A percentile compares a stretch with the other conserved stretches of the same genome.
These are phyloP conservation scores for Microbotryum saponariae DNA, from an alignment of 1,284 basidiomycete genomes.

Conservation along the genomic window DNA sequence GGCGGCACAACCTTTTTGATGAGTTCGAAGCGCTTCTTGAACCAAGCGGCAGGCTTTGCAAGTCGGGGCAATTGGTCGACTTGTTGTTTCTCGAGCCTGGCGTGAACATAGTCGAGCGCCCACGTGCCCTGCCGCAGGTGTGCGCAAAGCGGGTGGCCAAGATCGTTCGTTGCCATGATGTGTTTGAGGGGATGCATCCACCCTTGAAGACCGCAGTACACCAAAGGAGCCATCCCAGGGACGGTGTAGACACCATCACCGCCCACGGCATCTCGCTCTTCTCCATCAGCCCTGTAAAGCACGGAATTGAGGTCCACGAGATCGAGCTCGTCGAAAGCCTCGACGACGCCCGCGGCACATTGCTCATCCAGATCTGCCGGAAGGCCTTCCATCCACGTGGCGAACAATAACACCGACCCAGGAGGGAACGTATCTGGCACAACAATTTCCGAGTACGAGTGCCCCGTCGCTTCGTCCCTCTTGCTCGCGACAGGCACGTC, in stretches of 20 bases:
- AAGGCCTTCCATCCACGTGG: constrained; percentile 65
- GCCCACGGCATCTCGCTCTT: constrained; percentile 67
- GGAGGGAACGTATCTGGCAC: constrained; percentile 83
- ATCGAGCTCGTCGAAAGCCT: constrained; percentile 65
- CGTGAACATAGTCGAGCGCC: constrained; percentile 76
- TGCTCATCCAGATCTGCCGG: constrained; percentile 60
- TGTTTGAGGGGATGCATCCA: constrained; percentile 83
- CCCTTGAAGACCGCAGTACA: constrained; percentile 86
- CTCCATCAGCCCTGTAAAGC: constrained; percentile 74
- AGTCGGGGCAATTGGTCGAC: constrained; percentile 58
- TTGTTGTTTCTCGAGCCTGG: constrained; percentile 65
- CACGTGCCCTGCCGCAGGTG: constrained; percentile 79
- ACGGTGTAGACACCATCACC: constrained; percentile 66
- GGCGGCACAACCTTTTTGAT: constrained; percentile 66
- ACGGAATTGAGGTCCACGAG: constrained; percentile 80
- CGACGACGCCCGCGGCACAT: constrained; percentile 59
- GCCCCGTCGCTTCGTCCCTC: constrained; percentile 55
- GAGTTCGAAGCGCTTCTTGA: constrained; percentile 70
- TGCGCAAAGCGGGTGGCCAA: constrained; percentile 79
- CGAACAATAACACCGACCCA: constrained; percentile 82
- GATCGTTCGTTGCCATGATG: constrained; percentile 78
- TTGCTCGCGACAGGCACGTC: constrained; percentile 38
- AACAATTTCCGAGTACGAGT: constrained; percentile 54
- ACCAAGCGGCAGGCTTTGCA: constrained; percentile 64
- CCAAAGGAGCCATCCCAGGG: constrained; percentile 61